Conservation (phyloP, 2,329 filamentous ascomycete species). For the Coleophoma crateriformis region DNA sequence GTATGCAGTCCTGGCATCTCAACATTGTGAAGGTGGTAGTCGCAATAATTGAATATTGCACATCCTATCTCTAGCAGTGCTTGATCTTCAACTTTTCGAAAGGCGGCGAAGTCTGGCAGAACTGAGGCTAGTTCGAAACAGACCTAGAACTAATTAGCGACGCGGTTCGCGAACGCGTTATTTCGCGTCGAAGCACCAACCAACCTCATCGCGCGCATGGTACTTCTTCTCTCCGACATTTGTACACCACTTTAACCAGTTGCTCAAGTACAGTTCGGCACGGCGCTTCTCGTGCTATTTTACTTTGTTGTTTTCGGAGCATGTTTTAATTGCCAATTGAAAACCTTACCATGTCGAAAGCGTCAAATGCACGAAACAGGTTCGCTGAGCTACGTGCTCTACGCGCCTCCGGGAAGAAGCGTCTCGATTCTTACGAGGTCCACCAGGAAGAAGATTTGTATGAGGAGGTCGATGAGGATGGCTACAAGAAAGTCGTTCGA, state of each 20-base stretch:
- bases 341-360: slow-evolving; percentile 25
- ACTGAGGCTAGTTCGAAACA: too few relatives aligned
- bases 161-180: slow-evolving; percentile 3
- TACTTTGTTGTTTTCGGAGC: neutral
- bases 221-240: neutral
- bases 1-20: slow-evolving; percentile 21
- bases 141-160: neutral
- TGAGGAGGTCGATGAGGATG: slow-evolving; percentile 93
- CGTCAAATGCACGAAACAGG: slow-evolving; percentile 32
- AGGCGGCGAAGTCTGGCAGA: neutral
- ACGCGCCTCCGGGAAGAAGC: slow-evolving; percentile 85
- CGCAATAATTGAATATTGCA: neutral
- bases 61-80: too few relatives aligned
- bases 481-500: slow-evolving; percentile 93
- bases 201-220: neutral
- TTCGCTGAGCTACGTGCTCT: slow-evolving; percentile 79
- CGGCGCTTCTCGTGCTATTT: too few relatives aligned
- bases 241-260: neutral
- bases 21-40: slow-evolving; percentile 14
- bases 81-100: slow-evolving; percentile 2
- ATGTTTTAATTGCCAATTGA: neutral
- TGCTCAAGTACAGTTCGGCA: neutral
- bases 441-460: slow-evolving; percentile 81
- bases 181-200: slow-evolving; percentile 1
- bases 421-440: slow-evolving; percentile 80